phyloP scores from a whole-genome alignment of 208 protist species.

The Phytomonas sp. region DNA sequence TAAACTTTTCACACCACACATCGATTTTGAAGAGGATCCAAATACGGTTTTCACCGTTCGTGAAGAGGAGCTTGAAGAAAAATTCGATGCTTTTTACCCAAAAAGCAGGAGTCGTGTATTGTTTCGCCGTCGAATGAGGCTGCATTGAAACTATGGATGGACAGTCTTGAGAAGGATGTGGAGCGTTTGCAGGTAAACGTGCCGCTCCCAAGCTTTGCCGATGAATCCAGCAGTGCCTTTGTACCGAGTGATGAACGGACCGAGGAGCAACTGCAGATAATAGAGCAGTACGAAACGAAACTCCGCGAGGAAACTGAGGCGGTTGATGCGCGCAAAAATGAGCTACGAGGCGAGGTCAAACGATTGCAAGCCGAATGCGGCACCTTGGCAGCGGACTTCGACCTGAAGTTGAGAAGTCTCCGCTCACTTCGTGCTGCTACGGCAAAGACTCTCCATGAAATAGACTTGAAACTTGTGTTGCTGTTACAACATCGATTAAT shows the following conservation, averaged over 20 bases:
- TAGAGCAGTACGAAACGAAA: conserved; percentile 74
- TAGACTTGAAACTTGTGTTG: conserved; percentile 66
- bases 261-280: conserved; percentile 61
- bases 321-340: conserved; percentile 49
- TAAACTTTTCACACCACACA: conserved; percentile 29
- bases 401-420: conserved; percentile 36
- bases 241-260: conserved; percentile 74
- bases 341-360: conserved; percentile 55
- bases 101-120: conserved; percentile 15
- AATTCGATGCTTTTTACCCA: conserved; percentile 38
- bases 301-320: conserved; percentile 64
- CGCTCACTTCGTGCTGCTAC: conserved; percentile 33
- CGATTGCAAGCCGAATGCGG: conserved; percentile 47
- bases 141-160: conserved; percentile 85
- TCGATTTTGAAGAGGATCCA: conserved; percentile 60
- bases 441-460: conserved; percentile 41
- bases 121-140: conserved; percentile 56
- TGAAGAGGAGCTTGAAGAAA: conserved; percentile 65
- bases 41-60: conserved; percentile 55
- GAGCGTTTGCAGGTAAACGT: conserved; percentile 54
- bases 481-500: conserved; percentile 53
- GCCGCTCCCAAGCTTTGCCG: conserved; percentile 56
- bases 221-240: conserved; percentile 61
- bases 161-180: conserved; percentile 83
- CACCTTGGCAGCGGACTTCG: conserved; percentile 25